These are phyloP conservation scores for Auricularia sp. DNA, from an alignment of 768 basidiomycete genomes.

Conservation along the genomic window DNA sequence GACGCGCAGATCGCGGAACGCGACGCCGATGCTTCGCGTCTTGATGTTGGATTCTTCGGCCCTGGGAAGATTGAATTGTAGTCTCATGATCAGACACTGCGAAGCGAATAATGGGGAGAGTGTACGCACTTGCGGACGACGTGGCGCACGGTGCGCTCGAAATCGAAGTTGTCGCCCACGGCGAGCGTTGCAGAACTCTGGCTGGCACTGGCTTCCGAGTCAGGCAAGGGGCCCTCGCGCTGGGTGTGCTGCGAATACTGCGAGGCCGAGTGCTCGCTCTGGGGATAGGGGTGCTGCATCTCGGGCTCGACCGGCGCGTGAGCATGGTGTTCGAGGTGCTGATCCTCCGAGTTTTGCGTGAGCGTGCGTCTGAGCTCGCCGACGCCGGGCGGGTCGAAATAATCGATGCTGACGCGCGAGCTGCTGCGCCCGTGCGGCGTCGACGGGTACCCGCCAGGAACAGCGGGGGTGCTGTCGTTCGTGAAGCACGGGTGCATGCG, in stretches of 20 bases:
- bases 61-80: not conserved
- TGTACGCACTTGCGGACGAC: not conserved
- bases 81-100: not conserved
- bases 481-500: not conserved
- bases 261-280: no score
- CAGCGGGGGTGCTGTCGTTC: not conserved
- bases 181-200: not conserved
- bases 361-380: conserved; percentile 2
- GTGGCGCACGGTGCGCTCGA: not conserved
- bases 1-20: conserved; percentile 37
- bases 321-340: not conserved
- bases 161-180: not conserved
- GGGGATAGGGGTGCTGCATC: not conserved
- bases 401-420: conserved; percentile 8
- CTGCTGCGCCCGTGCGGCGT: not conserved
- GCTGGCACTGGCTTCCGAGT: not conserved
- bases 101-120: not conserved
- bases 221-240: not conserved
- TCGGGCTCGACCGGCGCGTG: not conserved
- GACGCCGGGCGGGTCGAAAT: conserved; percentile 9
- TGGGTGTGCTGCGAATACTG: no score
- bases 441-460: not conserved
- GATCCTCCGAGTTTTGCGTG: not conserved
- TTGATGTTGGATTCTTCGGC: conserved; percentile 2
- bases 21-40: conserved; percentile 11